Percentiles rank a stretch among this genome's conserved stretches.
Conservation (phyloP, 2,329 filamentous ascomycete genomes). For the Sporothrix globosa region DNA sequence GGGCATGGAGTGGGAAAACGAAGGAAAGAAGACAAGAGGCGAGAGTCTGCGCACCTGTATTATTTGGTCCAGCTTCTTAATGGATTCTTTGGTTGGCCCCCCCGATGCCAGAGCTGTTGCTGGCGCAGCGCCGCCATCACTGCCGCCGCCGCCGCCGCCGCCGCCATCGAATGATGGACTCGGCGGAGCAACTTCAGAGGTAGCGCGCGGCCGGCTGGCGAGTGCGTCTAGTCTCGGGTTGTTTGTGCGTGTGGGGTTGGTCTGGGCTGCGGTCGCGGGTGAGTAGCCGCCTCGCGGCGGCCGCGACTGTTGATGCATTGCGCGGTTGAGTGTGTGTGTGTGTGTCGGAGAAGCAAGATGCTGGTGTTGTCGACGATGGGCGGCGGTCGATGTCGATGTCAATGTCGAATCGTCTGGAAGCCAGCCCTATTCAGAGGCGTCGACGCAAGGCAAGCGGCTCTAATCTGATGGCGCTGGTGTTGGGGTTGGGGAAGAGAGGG, state of each 20-base stretch:
- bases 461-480: slow-evolving; percentile 29
- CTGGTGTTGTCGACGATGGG: not conserved
- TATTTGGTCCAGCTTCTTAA: slow-evolving; percentile 87
- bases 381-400: not conserved
- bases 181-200: slow-evolving; percentile 50
- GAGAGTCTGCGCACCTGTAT: slow-evolving; percentile 67
- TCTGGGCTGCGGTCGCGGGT: slow-evolving; percentile 70
- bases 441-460: slow-evolving; percentile 25
- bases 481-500: not conserved
- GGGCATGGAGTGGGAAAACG: not conserved
- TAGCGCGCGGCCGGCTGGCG: slow-evolving; percentile 49
- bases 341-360: not conserved
- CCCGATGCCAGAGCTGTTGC: slow-evolving; percentile 45
- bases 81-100: slow-evolving; percentile 65
- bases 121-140: slow-evolving; percentile 47
- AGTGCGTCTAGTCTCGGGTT: slow-evolving; percentile 71
- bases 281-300: slow-evolving; percentile 69
- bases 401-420: not conserved
- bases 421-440: slow-evolving; percentile 13
- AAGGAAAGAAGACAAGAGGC: not conserved
- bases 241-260: slow-evolving; percentile 72
- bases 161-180: slow-evolving; percentile 28
- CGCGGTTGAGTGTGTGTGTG: not conserved
- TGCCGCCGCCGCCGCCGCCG: slow-evolving; percentile 41
- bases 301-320: slow-evolving; percentile 90